Evolutionary conservation across 768 basidiomycete species (phyloP).

Genomic region (Fomitopsis serialis): DNA sequence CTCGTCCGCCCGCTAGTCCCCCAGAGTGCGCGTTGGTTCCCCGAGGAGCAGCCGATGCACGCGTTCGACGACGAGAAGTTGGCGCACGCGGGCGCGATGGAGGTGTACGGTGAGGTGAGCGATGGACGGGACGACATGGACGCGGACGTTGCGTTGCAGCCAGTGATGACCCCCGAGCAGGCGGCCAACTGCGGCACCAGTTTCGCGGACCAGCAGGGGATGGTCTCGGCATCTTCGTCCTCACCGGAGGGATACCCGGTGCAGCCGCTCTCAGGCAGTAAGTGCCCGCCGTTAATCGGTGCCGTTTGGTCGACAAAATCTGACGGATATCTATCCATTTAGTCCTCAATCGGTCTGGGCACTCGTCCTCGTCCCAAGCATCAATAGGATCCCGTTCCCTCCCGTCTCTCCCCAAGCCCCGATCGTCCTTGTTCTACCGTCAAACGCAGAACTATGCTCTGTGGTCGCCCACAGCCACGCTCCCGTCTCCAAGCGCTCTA

Average conservation of each 20-base stretch:
- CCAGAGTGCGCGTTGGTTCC: conserved; percentile 1
- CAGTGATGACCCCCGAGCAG: conserved; percentile 19
- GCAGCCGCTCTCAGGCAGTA: neutral
- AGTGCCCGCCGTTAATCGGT: neutral
- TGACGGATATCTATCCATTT: neutral
- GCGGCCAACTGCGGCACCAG: conserved; percentile 11
- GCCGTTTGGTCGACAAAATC: neutral
- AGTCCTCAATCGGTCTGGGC: neutral
- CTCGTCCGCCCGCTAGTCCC: conserved; percentile 13
- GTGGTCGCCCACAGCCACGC: neutral
- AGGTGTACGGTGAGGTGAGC: neutral
- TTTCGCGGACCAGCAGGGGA: neutral
- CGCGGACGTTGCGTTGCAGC: conserved; percentile 9
- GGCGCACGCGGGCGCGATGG: neutral
- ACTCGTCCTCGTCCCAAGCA: neutral
- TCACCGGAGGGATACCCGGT: conserved; percentile 5
- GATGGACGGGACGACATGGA: neutral
- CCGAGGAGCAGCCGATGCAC: conserved; percentile 1
- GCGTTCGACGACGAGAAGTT: conserved; percentile 4
- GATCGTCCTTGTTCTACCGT: neutral
- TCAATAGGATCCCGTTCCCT: neutral
- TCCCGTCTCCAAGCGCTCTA: no score
- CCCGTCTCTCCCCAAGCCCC: neutral
- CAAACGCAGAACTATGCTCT: neutral
- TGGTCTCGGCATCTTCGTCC: neutral